These are phyloP conservation scores for Lactarius indigo DNA, from an alignment of 768 basidiomycete species.

Conservation along the genomic window DNA sequence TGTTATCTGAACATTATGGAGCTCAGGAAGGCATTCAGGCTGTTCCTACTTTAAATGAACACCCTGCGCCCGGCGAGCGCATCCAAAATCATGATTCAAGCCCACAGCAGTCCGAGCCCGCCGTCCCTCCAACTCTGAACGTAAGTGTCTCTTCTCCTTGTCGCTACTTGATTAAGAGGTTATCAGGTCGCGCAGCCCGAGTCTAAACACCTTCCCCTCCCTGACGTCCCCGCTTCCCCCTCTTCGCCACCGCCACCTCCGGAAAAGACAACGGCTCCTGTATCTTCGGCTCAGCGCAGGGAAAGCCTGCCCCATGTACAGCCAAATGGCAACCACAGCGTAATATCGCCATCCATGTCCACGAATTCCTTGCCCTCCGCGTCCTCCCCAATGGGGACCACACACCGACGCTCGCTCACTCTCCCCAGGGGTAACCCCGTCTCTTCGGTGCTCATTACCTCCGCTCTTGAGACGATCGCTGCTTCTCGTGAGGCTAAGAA, in stretches of 20 bases:
- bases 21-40: slow-evolving; percentile 8
- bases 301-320: slow-evolving; percentile 17
- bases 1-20: slow-evolving; percentile 1
- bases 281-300: slow-evolving; percentile 3
- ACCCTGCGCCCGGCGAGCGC: not conserved
- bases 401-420: slow-evolving; percentile 37
- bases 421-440: slow-evolving; percentile 63
- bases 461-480: slow-evolving; percentile 82
- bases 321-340: slow-evolving; percentile 11
- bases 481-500: slow-evolving; percentile 87
- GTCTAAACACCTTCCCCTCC: slow-evolving; percentile 4
- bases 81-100: slow-evolving; percentile 1
- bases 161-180: not conserved
- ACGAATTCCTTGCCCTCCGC: slow-evolving; percentile 19
- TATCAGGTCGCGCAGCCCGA: not conserved
- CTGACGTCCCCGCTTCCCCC: slow-evolving; percentile 12
- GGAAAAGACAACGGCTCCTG: not conserved
- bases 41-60: slow-evolving; percentile 11
- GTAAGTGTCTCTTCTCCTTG: not conserved
- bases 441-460: slow-evolving; percentile 75
- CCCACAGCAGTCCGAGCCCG: slow-evolving; percentile 1
- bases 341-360: slow-evolving; percentile 24
- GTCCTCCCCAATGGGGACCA: slow-evolving; percentile 23
- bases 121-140: not conserved
- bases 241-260: slow-evolving; percentile 19